These are phyloP conservation scores for Lomentospora prolificans DNA, from an alignment of 2,329 filamentous ascomycete genomes.

Conservation along the genomic window DNA sequence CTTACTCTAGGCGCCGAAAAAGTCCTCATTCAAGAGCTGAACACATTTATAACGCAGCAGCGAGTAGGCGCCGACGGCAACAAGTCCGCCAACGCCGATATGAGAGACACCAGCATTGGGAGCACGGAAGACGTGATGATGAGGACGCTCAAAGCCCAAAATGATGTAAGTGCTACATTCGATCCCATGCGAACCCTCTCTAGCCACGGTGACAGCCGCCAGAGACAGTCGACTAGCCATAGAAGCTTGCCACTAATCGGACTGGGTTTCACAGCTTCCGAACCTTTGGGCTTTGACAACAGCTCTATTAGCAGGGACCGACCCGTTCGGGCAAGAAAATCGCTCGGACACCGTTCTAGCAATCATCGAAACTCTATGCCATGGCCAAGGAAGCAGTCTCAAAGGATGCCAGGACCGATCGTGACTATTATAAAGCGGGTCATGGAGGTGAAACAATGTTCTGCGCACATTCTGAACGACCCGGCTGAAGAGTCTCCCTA, in stretches of 20 bases:
- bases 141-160: background rate
- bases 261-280: slow-evolving; percentile 13
- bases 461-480: too few species aligned
- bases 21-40: background rate
- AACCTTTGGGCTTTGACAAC: slow-evolving; percentile 18
- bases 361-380: slow-evolving; percentile 9
- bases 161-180: background rate
- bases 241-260: too few species aligned
- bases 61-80: background rate
- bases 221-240: too few species aligned
- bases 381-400: too few species aligned
- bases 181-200: too few species aligned
- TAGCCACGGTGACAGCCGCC: too few species aligned
- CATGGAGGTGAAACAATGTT: too few species aligned
- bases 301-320: slow-evolving; percentile 17
- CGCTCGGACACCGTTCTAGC: slow-evolving; percentile 18
- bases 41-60: background rate
- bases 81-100: background rate
- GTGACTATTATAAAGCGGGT: too few species aligned
- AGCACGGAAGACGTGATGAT: too few species aligned
- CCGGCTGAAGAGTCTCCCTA: too few species aligned
- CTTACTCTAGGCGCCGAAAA: slow-evolving; percentile 15
- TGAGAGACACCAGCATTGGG: background rate
- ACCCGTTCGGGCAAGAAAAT: too few species aligned
- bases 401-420: too few species aligned